Percentiles rank a stretch among this genome's conserved stretches.
Conservation (phyloP, 208 protist genomes). For the Wallacemonas rigidus region DNA sequence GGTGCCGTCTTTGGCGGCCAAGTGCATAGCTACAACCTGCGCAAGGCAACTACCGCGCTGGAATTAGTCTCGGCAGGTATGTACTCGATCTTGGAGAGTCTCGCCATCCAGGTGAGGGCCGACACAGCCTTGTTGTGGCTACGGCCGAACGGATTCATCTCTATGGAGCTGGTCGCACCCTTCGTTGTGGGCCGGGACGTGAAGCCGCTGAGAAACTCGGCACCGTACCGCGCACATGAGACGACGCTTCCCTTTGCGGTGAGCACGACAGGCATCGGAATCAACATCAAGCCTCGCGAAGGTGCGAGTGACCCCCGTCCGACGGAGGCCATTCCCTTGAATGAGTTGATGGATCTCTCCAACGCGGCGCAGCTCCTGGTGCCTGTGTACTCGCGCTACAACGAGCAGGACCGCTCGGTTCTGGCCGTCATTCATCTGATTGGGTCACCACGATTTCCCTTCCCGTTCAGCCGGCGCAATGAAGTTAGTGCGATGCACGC, state of each 20-base stretch:
- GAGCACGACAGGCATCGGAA: constrained; percentile 70
- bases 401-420: constrained; percentile 22
- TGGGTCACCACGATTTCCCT: constrained; percentile 68
- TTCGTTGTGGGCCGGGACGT: constrained; percentile 85
- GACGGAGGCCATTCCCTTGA: constrained; percentile 48
- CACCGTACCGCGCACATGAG: constrained; percentile 78
- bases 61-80: constrained; percentile 83
- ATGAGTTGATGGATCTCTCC: constrained; percentile 69
- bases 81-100: constrained; percentile 76
- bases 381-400: constrained; percentile 74
- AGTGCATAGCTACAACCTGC: constrained; percentile 61
- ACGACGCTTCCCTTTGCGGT: constrained; percentile 73
- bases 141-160: constrained; percentile 63
- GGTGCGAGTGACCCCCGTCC: constrained; percentile 20
- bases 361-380: constrained; percentile 83
- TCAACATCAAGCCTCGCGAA: constrained; percentile 70
- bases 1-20: constrained; percentile 58
- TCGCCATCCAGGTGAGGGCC: constrained; percentile 73
- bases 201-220: constrained; percentile 55
- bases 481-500: constrained; percentile 76
- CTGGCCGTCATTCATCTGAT: constrained; percentile 85
- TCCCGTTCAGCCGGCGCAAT: constrained; percentile 81
- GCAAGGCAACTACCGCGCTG: constrained; percentile 66
- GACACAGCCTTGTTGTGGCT: constrained; percentile 83
- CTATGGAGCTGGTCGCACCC: constrained; percentile 80